Evolutionary conservation across 1,139 yeast species (phyloP).

Genomic region (Meyerozyma carpophila): DNA sequence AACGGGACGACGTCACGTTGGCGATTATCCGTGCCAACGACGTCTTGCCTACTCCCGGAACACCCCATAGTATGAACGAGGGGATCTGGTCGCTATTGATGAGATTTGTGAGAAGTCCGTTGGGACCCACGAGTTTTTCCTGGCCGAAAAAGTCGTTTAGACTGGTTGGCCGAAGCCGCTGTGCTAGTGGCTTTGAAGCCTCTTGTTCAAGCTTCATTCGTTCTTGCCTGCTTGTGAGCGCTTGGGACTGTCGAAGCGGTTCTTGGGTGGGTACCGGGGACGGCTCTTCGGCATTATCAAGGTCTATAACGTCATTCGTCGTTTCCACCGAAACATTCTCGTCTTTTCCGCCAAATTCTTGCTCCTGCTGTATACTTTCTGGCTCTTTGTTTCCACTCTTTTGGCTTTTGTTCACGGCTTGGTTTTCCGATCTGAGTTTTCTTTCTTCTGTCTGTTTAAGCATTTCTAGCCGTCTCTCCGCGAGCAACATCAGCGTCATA

Average conservation of each 20-base stretch:
- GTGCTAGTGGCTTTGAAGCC: constrained; percentile 72
- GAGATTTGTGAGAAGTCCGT: constrained; percentile 68
- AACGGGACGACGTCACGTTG: constrained; percentile 43
- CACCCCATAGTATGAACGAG: constrained; percentile 91
- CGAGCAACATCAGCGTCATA: not conserved
- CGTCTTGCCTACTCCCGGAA: constrained; percentile 95
- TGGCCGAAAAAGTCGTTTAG: constrained; percentile 85
- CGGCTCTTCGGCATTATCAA: not conserved
- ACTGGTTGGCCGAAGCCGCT: constrained; percentile 69
- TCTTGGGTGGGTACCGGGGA: not conserved
- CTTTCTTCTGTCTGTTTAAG: not conserved
- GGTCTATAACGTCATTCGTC: not conserved
- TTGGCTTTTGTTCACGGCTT: not conserved
- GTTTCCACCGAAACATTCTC: not conserved
- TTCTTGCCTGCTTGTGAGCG: not conserved
- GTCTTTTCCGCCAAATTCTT: not conserved
- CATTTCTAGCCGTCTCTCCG: not conserved
- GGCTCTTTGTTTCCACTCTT: not conserved
- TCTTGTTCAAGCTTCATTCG: constrained; percentile 35
- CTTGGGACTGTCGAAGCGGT: constrained; percentile 1
- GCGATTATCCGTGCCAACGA: constrained; percentile 63
- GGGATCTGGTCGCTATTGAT: constrained; percentile 63
- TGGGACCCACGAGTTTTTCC: constrained; percentile 66
- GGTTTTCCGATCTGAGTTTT: not conserved
- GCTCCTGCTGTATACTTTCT: not conserved